Percentiles rank a stretch among this genome's conserved stretches.
These are phyloP conservation scores for Aspergillus versicolor DNA, from an alignment of 2,329 filamentous ascomycete genomes.

Conservation along the genomic window DNA sequence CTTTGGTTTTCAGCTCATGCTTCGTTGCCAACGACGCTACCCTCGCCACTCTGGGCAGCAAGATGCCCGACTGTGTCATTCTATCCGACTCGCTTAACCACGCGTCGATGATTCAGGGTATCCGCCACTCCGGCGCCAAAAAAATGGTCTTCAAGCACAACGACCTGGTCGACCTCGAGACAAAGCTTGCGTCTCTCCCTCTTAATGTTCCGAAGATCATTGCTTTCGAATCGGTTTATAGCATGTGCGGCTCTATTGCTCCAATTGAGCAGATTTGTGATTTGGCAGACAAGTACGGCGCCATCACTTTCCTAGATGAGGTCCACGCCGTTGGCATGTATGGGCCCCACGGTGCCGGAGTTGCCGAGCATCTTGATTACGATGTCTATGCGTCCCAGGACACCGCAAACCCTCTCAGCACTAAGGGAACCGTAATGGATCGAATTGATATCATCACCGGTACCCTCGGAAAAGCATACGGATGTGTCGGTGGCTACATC, in stretches of 20 bases:
- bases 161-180: slow-evolving; percentile 87
- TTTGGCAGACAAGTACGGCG: slow-evolving; percentile 94
- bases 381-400: slow-evolving; percentile 76
- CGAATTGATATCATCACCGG: slow-evolving; percentile 97
- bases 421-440: slow-evolving; percentile 83
- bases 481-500: slow-evolving; percentile 96
- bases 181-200: slow-evolving; percentile 84
- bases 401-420: slow-evolving; percentile 48
- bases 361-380: slow-evolving; percentile 95
- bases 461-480: slow-evolving; percentile 95
- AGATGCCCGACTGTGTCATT: slow-evolving; percentile 93
- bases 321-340: slow-evolving; percentile 99
- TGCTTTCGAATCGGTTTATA: slow-evolving; percentile 97
- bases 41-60: slow-evolving; percentile 92
- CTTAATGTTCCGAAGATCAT: slow-evolving; percentile 92
- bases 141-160: slow-evolving; percentile 99
- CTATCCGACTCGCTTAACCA: slow-evolving; percentile 97
- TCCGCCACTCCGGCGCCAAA: slow-evolving; percentile 92
- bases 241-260: slow-evolving; percentile 97
- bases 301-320: slow-evolving; percentile 96
- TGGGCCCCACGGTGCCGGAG: slow-evolving; percentile 89
- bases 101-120: slow-evolving; percentile 98
- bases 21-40: slow-evolving; percentile 98
- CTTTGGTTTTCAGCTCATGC: slow-evolving; percentile 94
- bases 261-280: slow-evolving; percentile 96